Percentiles rank a stretch among this genome's conserved stretches.
phyloP scores from a whole-genome alignment of 305 asterid genomes.

The Petunia hybrid region DNA sequence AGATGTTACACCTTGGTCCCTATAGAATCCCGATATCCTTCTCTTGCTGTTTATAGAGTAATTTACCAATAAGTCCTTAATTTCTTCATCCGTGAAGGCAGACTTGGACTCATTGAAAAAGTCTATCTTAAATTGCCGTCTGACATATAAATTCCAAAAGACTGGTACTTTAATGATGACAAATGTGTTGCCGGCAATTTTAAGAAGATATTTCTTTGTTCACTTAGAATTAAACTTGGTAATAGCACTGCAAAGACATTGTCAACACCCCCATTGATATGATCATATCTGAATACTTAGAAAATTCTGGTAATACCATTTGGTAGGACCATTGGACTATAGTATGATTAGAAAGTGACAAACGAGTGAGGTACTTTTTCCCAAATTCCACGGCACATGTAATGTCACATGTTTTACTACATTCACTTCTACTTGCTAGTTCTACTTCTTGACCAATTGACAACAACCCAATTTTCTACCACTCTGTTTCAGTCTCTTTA shows the following conservation, averaged over 20 bases:
- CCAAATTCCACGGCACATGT: not conserved
- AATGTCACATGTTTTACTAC: not conserved
- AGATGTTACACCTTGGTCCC: not conserved
- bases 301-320: not conserved
- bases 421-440: not conserved
- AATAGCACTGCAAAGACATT: not conserved
- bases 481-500: not conserved
- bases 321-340: not conserved
- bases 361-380: not conserved
- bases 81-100: too few relatives aligned
- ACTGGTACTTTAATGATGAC: not conserved
- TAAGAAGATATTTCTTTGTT: not conserved
- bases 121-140: not conserved
- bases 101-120: too few relatives aligned
- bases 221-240: not conserved
- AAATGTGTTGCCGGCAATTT: constrained; percentile 26
- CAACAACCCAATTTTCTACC: not conserved
- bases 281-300: not conserved
- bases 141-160: not conserved
- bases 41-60: not conserved
- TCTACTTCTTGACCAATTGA: not conserved
- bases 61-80: not conserved
- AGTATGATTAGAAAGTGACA: not conserved
- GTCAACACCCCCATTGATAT: not conserved
- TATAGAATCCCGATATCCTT: not conserved